These are phyloP conservation scores for Vinca major DNA, from an alignment of 305 asterid genomes.

Conservation along the genomic window DNA sequence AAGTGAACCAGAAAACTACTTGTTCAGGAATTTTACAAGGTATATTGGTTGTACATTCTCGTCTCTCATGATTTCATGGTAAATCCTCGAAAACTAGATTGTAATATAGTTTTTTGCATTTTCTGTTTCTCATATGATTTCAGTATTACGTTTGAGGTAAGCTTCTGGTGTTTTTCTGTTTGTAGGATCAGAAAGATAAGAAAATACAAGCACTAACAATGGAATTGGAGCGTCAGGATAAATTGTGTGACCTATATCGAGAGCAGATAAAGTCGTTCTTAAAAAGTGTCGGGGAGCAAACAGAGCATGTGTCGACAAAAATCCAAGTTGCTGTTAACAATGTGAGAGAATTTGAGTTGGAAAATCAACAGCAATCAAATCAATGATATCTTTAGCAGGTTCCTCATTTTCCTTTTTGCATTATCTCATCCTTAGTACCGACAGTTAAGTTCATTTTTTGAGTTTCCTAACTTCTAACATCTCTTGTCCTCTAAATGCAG, in stretches of 20 bases:
- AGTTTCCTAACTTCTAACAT: too few relatives aligned
- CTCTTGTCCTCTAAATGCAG: too few relatives aligned
- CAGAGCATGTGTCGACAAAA: conserved; percentile 20
- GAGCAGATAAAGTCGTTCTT: conserved; percentile 21
- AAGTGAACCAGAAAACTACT: too few relatives aligned
- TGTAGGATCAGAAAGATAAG: conserved; percentile 28
- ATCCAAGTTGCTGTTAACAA: conserved; percentile 22
- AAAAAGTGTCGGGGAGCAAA: conserved; percentile 20
- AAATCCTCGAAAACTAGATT: too few relatives aligned
- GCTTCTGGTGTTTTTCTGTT: background rate
- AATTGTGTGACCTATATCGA: conserved; percentile 22
- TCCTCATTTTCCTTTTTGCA: background rate
- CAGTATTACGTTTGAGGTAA: background rate
- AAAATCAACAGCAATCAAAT: conserved; percentile 14
- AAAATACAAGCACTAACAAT: conserved; percentile 22
- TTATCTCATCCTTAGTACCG: background rate
- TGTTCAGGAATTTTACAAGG: too few relatives aligned
- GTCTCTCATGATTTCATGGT: too few relatives aligned
- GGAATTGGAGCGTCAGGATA: conserved; percentile 28
- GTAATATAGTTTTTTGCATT: too few relatives aligned
- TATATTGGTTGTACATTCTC: too few relatives aligned
- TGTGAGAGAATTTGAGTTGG: conserved; percentile 21
- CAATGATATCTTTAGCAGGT: conserved; percentile 6
- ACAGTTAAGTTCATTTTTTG: too few relatives aligned
- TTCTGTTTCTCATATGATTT: background rate